Base-by-base conservation (phyloP, 257 asterid genomes). In the Gentiana dahurica region DNA sequence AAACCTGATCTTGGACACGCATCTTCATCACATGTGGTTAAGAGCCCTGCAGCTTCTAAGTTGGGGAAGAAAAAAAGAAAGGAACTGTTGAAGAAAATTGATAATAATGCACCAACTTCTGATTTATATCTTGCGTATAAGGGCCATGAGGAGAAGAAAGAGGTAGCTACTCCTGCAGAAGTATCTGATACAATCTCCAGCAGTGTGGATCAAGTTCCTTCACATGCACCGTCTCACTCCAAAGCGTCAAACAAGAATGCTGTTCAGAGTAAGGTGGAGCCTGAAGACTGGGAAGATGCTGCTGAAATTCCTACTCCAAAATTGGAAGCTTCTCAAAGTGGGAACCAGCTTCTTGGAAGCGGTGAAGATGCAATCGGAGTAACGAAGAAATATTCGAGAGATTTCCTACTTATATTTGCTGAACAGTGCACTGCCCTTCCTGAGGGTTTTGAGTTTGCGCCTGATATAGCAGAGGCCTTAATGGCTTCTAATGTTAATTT, bases 121-220 rank as follows among this genome's bases (percentile, higher is more conserved):
- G 24, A 15, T 15, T 15, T 15, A 15, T 15, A 15, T 67, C 76
- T 65, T 68, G 98, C 97, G 4, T 88, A 91, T 62, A 85, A 83
- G 76, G 93, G 93, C 39, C 97, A 95, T 3, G 97, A 91, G 59
- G 94, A 91, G 60, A 85, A 75, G 71, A 86, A 78, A 53, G 94
- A 15, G 24, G 24, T 15, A 15, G 24, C 24, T 15, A 15, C 24
- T 15, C 24, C 24, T 15, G 24, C 24, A 15, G 24, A 15, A 15
- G 24, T 15, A 15, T 15, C 24, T 15, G 24, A 15, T 15, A 15
- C 24, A 15, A 15, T 15, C 24, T 15, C 24, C 0, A 15, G 24
- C 24, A 15, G 24, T 15, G 24, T 15, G 24, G 24, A 15, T 15
- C 24, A 15, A 15, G 24, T 15, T 15, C 24, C 24, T 15, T 15